These are phyloP conservation scores for Candida glucosophila DNA, from an alignment of 1,139 yeast species.

Conservation along the genomic window DNA sequence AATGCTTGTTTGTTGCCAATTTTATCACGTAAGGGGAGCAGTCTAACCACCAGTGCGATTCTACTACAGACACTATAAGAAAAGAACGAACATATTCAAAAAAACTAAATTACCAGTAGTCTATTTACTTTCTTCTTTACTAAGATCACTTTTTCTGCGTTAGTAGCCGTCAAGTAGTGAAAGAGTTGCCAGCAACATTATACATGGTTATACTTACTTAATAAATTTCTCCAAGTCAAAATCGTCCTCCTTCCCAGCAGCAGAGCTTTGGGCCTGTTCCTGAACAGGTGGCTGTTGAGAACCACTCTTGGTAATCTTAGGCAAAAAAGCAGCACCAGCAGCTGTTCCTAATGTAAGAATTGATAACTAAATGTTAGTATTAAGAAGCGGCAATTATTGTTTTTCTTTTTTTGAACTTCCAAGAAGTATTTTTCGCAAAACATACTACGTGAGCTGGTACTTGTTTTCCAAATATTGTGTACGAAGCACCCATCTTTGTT, in stretches of 20 bases:
- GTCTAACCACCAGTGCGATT: no score
- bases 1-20: no score
- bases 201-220: no score
- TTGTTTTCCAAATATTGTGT: constrained; percentile 54
- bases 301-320: constrained; percentile 16
- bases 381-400: no score
- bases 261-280: constrained; percentile 24
- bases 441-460: constrained; percentile 60
- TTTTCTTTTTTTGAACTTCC: no score
- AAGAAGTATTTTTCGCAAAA: constrained; percentile 18
- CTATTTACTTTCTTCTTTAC: constrained; percentile 36
- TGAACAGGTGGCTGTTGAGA: constrained; percentile 37
- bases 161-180: no score
- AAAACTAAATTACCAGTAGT: no score
- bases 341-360: constrained; percentile 39
- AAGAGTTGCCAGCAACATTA: no score
- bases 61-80: no score
- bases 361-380: constrained; percentile 22
- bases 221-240: constrained; percentile 54
- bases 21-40: no score
- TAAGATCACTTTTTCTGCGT: constrained; percentile 36
- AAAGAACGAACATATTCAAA: no score
- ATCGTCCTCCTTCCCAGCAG: constrained; percentile 40
- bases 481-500: constrained; percentile 55
- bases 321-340: no score